phyloP scores from a whole-genome alignment of 1,139 yeast genomes.

The Pichia sp. region DNA sequence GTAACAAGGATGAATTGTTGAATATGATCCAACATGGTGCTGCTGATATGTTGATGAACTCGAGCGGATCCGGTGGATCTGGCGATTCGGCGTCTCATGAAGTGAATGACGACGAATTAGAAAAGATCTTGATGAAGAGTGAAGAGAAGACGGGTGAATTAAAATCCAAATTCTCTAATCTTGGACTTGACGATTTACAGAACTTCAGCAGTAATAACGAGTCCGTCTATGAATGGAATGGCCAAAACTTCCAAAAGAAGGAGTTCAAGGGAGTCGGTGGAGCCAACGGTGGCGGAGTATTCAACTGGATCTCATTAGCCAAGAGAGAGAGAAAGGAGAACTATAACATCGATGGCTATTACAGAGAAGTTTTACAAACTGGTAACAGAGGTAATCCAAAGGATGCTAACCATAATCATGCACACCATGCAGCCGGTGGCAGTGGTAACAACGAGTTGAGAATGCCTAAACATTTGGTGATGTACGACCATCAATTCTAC shows the following conservation, averaged over 20 bases:
- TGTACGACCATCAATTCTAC: slow-evolving; percentile 74
- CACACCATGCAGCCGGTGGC: slow-evolving; percentile 9
- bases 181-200: slow-evolving; percentile 75
- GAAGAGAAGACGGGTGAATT: slow-evolving; percentile 63
- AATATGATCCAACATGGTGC: slow-evolving; percentile 86
- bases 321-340: slow-evolving; percentile 72
- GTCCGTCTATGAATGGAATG: slow-evolving; percentile 86
- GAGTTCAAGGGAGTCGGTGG: slow-evolving; percentile 35
- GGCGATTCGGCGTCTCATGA: slow-evolving; percentile 24
- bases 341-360: slow-evolving; percentile 75
- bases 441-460: slow-evolving; percentile 45
- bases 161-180: slow-evolving; percentile 59
- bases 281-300: slow-evolving; percentile 25
- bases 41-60: slow-evolving; percentile 51
- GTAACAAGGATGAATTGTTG: slow-evolving; percentile 65
- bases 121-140: slow-evolving; percentile 56
- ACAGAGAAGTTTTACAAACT: slow-evolving; percentile 71
- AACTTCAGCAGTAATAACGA: slow-evolving; percentile 54
- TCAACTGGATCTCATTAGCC: slow-evolving; percentile 71
- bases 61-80: neutral
- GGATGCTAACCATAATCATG: neutral
- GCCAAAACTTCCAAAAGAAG: slow-evolving; percentile 74
- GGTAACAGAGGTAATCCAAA: slow-evolving; percentile 44
- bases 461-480: slow-evolving; percentile 66
- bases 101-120: slow-evolving; percentile 59